phyloP scores from a whole-genome alignment of 208 protist genomes.

The Leishmania turanica region DNA sequence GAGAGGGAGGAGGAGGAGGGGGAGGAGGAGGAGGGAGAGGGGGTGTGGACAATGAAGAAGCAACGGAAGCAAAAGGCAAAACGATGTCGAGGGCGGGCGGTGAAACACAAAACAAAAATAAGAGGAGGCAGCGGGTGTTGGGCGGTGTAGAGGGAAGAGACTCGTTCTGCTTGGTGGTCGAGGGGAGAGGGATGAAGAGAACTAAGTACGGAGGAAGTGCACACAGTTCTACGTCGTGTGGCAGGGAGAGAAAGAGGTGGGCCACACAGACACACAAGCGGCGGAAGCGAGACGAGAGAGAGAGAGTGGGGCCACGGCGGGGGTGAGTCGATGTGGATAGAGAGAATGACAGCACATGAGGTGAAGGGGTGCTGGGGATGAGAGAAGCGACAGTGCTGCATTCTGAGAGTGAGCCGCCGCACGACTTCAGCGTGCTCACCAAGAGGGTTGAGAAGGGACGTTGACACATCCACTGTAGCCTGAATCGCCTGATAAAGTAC shows the following conservation, averaged over 20 bases:
- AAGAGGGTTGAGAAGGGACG: not conserved
- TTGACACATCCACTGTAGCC: no score
- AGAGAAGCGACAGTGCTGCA: not conserved
- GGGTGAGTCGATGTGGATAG: not conserved
- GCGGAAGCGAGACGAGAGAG: not conserved
- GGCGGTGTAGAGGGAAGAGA: not conserved
- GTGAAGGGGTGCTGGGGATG: not conserved
- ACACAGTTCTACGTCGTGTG: not conserved
- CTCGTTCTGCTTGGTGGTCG: conserved; percentile 2
- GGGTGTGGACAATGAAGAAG: not conserved
- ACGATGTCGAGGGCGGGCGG: not conserved
- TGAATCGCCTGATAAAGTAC: not conserved
- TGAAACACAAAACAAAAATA: not conserved
- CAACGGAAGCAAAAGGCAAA: conserved; percentile 7
- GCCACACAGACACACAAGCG: not conserved
- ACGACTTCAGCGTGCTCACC: not conserved
- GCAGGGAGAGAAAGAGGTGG: no score
- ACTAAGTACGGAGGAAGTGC: not conserved
- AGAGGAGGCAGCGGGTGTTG: not conserved
- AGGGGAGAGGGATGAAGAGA: not conserved
- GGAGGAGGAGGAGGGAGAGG: not conserved
- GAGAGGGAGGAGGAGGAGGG: not conserved
- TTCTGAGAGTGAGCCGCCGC: not conserved
- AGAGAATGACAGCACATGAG: not conserved
- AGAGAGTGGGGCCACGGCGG: not conserved